Evolutionary conservation across 2,329 filamentous ascomycete species (phyloP).

Genomic region (Diaporthe ilicicola): DNA sequence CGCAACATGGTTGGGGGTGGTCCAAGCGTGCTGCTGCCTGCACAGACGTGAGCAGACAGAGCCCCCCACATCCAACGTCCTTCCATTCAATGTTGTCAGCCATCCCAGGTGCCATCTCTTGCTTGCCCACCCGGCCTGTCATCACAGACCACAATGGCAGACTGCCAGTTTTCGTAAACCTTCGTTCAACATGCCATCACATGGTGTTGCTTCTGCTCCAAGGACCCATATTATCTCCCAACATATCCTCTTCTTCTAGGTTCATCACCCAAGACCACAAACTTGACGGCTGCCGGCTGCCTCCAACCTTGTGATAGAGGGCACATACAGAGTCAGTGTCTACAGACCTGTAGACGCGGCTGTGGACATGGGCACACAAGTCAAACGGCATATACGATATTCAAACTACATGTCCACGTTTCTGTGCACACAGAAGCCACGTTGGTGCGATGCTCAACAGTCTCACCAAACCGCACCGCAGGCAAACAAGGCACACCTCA

Average conservation of each 20-base stretch:
- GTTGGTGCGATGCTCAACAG: neutral
- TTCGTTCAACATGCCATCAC: too few relatives aligned
- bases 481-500: conserved; percentile 27
- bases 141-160: neutral
- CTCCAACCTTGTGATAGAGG: neutral
- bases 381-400: conserved; percentile 14
- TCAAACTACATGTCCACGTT: conserved; percentile 19
- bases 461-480: conserved; percentile 4
- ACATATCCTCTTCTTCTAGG: neutral
- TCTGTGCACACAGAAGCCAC: conserved; percentile 9
- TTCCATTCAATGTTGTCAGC: neutral
- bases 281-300: neutral
- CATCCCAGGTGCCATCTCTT: neutral
- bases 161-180: neutral
- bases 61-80: neutral
- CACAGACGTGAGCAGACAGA: neutral
- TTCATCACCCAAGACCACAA: neutral
- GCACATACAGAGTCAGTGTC: neutral
- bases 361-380: neutral
- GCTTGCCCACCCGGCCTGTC: neutral
- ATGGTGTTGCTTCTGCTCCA: neutral
- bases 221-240: neutral
- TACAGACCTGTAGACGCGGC: conserved; percentile 25
- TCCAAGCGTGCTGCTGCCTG: conserved; percentile 12
- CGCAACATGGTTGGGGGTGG: neutral